A percentile compares a stretch with the other conserved stretches of the same genome.
Conservation (phyloP, 495 filamentous ascomycete genomes). For the Parathielavia appendiculata region DNA sequence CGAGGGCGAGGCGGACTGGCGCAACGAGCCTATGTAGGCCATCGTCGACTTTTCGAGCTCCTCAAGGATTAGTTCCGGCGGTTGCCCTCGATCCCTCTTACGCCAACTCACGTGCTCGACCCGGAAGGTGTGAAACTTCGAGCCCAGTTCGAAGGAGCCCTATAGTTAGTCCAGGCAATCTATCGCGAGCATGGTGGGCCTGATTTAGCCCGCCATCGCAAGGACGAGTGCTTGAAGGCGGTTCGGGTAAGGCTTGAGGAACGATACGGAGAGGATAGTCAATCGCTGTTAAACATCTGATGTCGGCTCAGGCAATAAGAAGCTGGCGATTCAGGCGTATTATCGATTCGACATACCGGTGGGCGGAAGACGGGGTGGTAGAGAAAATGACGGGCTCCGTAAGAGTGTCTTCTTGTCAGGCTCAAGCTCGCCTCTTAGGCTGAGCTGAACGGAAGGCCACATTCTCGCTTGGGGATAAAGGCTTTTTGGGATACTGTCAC, state of each 20-base stretch:
- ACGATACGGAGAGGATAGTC: too few species aligned
- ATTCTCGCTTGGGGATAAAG: too few species aligned
- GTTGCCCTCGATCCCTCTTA: conserved; percentile 11
- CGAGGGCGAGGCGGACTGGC: conserved; percentile 20
- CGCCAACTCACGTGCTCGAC: background rate
- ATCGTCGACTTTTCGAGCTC: conserved; percentile 23
- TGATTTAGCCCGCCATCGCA: conserved; percentile 18
- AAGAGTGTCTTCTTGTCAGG: too few species aligned
- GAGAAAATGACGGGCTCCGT: too few species aligned
- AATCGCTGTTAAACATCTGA: too few species aligned
- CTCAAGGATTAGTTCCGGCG: conserved; percentile 20
- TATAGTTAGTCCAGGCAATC: conserved; percentile 9
- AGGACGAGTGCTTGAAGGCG: conserved; percentile 17
- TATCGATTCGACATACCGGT: too few species aligned
- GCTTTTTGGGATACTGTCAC: too few species aligned
- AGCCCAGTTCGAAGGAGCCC: background rate
- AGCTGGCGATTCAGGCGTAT: too few species aligned
- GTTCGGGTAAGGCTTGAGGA: background rate
- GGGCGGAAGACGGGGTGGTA: too few species aligned
- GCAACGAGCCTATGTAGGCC: conserved; percentile 13
- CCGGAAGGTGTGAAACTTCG: background rate
- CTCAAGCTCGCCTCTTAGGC: too few species aligned
- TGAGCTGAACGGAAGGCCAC: too few species aligned
- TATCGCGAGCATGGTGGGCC: conserved; percentile 24
- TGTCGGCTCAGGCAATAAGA: too few species aligned